Conservation (phyloP, 2,329 filamentous ascomycete species). For the Colletotrichum kahawae region DNA sequence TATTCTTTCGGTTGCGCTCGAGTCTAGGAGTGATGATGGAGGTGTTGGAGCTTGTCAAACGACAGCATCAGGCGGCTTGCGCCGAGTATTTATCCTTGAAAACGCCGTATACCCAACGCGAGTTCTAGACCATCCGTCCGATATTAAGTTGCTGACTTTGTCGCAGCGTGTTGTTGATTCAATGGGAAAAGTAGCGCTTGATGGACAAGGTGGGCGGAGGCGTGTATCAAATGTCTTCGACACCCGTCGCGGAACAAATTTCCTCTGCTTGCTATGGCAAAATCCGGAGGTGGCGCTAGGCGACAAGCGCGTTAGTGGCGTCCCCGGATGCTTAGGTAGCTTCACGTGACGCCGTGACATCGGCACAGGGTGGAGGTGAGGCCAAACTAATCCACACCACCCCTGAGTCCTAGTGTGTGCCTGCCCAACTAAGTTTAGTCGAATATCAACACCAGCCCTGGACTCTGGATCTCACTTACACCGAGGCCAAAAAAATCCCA, state of each 20-base stretch:
- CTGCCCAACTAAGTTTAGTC: not conserved
- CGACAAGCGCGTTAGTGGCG: not conserved
- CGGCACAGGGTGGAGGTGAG: not conserved
- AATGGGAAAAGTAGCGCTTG: not conserved
- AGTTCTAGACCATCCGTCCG: not conserved
- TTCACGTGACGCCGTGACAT: not conserved
- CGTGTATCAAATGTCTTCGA: slow-evolving; percentile 6
- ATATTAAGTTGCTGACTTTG: not conserved
- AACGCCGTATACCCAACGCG: slow-evolving; percentile 6
- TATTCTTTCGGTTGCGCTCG: slow-evolving; percentile 7
- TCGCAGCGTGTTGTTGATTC: not conserved
- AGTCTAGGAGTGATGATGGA: not conserved
- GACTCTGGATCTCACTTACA: not conserved
- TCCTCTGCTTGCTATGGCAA: slow-evolving; percentile 9
- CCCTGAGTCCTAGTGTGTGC: not conserved
- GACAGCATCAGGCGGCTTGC: slow-evolving; percentile 19
- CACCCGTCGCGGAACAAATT: slow-evolving; percentile 16
- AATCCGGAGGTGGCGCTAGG: slow-evolving; percentile 9
- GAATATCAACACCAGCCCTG: not conserved
- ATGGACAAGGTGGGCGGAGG: not conserved
- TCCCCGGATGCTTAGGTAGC: not conserved
- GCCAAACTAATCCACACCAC: slow-evolving; percentile 3
- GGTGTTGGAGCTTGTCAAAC: slow-evolving; percentile 17
- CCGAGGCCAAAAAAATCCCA: not conserved
- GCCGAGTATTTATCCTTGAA: slow-evolving; percentile 3